Evolutionary conservation across 495 filamentous ascomycete genomes (phyloP).

Genomic region (Hypoxylon cercidicola): DNA sequence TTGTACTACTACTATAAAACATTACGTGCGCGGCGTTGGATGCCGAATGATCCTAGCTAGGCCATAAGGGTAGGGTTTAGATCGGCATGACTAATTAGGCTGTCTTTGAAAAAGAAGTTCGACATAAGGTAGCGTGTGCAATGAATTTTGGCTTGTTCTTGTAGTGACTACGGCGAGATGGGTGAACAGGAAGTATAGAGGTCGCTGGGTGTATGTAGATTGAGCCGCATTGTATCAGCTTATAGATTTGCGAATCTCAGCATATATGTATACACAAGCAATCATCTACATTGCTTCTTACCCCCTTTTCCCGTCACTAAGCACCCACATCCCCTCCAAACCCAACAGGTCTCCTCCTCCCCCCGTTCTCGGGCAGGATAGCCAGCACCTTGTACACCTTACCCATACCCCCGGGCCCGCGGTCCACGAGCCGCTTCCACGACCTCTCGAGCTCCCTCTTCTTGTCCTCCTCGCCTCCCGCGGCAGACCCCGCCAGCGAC

Average conservation of each 20-base stretch:
- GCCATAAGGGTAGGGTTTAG: slow-evolving; percentile 1
- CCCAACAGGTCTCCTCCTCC: slow-evolving; percentile 80
- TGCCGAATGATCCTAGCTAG: slow-evolving; percentile 17
- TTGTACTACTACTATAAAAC: slow-evolving; percentile 44
- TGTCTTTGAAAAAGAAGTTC: slow-evolving; percentile 14
- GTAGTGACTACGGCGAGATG: slow-evolving; percentile 7
- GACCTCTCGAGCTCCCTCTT: slow-evolving; percentile 72
- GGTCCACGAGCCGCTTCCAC: slow-evolving; percentile 82
- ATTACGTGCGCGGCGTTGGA: slow-evolving; percentile 42
- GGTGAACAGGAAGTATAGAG: too few relatives aligned
- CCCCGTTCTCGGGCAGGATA: slow-evolving; percentile 83
- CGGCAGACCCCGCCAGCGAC: slow-evolving; percentile 43
- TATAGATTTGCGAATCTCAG: not conserved
- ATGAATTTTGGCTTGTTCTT: slow-evolving; percentile 7
- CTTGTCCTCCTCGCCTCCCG: slow-evolving; percentile 52
- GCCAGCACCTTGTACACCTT: slow-evolving; percentile 93
- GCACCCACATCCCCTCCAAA: slow-evolving; percentile 80
- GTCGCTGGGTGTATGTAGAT: too few relatives aligned
- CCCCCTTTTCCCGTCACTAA: slow-evolving; percentile 8
- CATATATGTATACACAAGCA: not conserved
- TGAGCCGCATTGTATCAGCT: too few relatives aligned
- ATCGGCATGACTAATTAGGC: slow-evolving; percentile 17
- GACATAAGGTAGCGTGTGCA: slow-evolving; percentile 20
- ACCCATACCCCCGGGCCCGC: slow-evolving; percentile 85
- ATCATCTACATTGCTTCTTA: not conserved